These are phyloP conservation scores for Xylaria sp. DNA, from an alignment of 495 filamentous ascomycete genomes.

Conservation along the genomic window DNA sequence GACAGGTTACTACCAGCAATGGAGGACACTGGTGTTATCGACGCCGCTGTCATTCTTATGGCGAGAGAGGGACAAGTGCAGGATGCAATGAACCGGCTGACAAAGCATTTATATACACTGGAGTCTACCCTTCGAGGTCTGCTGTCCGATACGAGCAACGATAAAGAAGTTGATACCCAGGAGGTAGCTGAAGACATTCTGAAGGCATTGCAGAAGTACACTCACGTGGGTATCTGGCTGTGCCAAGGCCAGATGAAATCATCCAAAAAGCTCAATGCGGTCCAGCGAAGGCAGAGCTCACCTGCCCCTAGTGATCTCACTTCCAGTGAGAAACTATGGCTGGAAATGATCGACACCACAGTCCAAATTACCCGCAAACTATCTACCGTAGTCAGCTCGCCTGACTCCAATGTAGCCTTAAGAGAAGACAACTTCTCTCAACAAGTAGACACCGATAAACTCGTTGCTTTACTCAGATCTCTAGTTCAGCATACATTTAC, in stretches of 20 bases:
- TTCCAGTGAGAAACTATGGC: conserved; percentile 84
- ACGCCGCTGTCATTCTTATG: conserved; percentile 91
- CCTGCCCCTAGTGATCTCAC: conserved; percentile 68
- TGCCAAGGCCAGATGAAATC: conserved; percentile 88
- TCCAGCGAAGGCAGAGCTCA: conserved; percentile 52
- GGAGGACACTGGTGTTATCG: conserved; percentile 87
- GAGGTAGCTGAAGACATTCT: conserved; percentile 67
- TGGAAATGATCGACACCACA: conserved; percentile 84
- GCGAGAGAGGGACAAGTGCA: conserved; percentile 86
- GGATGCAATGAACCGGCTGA: conserved; percentile 82
- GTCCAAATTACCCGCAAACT: conserved; percentile 78
- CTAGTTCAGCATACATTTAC: conserved; percentile 92
- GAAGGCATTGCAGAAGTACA: conserved; percentile 83
- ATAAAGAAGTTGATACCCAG: conserved; percentile 57
- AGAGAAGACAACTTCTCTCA: conserved; percentile 33
- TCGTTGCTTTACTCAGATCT: conserved; percentile 70
- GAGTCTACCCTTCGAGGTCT: conserved; percentile 81
- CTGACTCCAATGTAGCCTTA: conserved; percentile 26
- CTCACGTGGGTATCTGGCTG: conserved; percentile 91
- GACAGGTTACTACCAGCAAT: conserved; percentile 84
- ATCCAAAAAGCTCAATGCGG: conserved; percentile 44
- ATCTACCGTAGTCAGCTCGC: conserved; percentile 43
- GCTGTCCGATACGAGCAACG: conserved; percentile 56
- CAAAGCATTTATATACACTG: conserved; percentile 77
- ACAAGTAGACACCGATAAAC: conserved; percentile 56